phyloP scores from a whole-genome alignment of 192 early-diverging fungal genomes.

The Coemansia guatemalensis region DNA sequence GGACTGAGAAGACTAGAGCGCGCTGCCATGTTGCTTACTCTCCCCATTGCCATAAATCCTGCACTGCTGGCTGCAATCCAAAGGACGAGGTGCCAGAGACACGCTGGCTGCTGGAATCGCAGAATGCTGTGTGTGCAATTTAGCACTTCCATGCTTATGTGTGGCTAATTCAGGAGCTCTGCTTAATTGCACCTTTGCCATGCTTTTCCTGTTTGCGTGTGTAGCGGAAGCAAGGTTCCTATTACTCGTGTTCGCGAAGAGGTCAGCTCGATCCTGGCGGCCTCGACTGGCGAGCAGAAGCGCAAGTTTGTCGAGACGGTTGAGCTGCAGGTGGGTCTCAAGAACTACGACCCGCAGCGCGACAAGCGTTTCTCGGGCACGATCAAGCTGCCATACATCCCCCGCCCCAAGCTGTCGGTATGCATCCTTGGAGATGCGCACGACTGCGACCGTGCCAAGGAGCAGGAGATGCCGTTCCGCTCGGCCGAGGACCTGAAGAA shows the following conservation, averaged over 20 bases:
- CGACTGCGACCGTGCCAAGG: conserved; percentile 95
- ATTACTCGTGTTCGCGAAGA: conserved; percentile 86
- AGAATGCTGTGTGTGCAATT: no score
- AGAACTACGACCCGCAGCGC: conserved; percentile 99
- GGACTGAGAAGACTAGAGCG: no score
- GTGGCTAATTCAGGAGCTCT: no score
- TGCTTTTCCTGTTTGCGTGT: neutral
- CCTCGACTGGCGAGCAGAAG: conserved; percentile 80
- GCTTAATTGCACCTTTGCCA: no score
- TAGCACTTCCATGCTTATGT: neutral
- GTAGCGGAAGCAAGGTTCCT: conserved; percentile 73
- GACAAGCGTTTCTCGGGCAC: conserved; percentile 99
- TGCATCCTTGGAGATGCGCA: conserved; percentile 95
- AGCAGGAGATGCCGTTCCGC: conserved; percentile 81
- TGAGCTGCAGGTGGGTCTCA: conserved; percentile 97
- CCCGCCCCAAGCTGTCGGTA: conserved; percentile 92
- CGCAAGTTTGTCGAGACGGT: conserved; percentile 97
- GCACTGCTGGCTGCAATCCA: no score
- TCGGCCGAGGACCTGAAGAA: conserved; percentile 99
- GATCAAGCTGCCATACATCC: conserved; percentile 90
- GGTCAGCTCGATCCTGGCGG: conserved; percentile 66
- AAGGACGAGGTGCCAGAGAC: no score
- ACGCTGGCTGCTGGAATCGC: no score
- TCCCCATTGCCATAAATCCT: no score
- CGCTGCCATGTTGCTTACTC: no score